Evolutionary conservation across 202 grass and related monocot genomes (phyloP).

Genomic region (Alloteropsis angusta): DNA sequence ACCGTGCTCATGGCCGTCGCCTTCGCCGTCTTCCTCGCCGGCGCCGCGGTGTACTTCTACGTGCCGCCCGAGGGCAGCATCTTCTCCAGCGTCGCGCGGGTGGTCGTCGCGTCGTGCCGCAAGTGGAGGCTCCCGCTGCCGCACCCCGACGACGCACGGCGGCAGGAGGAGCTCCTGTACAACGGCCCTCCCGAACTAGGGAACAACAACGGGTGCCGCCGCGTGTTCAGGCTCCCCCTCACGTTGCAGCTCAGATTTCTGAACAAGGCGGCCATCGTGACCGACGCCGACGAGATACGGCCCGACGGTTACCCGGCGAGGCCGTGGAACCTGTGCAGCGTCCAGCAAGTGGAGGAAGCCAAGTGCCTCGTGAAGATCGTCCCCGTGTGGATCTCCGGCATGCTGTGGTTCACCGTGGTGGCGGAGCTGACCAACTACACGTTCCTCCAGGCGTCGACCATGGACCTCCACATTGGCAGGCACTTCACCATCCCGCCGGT

Average conservation of each 20-base stretch:
- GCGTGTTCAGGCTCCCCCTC: slow-evolving; percentile 35
- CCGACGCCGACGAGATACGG: slow-evolving; percentile 26
- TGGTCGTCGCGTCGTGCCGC: slow-evolving; percentile 41
- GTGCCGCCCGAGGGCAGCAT: slow-evolving; percentile 52
- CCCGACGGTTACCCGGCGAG: slow-evolving; percentile 23
- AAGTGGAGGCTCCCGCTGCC: slow-evolving; percentile 47
- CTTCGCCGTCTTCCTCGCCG: slow-evolving; percentile 40
- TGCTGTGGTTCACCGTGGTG: slow-evolving; percentile 34
- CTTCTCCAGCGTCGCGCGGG: slow-evolving; percentile 45
- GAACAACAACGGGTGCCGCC: not conserved
- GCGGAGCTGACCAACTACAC: slow-evolving; percentile 40
- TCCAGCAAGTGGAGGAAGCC: slow-evolving; percentile 66
- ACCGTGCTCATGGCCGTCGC: slow-evolving; percentile 29
- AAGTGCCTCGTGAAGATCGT: slow-evolving; percentile 56
- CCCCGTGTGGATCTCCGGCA: slow-evolving; percentile 58
- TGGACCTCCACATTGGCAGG: slow-evolving; percentile 52
- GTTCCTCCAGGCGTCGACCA: slow-evolving; percentile 21
- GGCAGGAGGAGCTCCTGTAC: slow-evolving; percentile 39
- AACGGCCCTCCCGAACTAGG: not conserved
- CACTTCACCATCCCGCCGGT: slow-evolving; percentile 35
- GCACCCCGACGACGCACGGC: slow-evolving; percentile 9
- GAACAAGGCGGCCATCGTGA: slow-evolving; percentile 60
- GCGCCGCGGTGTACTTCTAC: slow-evolving; percentile 34
- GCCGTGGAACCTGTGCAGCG: slow-evolving; percentile 54
- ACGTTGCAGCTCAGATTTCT: slow-evolving; percentile 46